Conservation (phyloP, 495 filamentous ascomycete genomes). For the Emericellopsis terricola region DNA sequence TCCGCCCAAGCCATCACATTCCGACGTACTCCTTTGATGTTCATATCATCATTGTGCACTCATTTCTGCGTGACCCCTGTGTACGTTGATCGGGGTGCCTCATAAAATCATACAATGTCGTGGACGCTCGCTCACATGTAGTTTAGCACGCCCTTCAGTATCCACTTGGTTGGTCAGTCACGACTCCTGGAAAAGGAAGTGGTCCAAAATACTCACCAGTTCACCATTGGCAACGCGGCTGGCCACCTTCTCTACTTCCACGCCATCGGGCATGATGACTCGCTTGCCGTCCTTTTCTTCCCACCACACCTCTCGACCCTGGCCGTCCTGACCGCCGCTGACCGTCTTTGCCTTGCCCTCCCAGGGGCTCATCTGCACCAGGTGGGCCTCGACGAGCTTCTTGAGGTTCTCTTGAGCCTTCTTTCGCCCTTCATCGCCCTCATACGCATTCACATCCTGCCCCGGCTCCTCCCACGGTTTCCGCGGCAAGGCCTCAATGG, state of each 20-base stretch:
- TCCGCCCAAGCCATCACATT: neutral
- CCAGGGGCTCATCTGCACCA: constrained; percentile 62
- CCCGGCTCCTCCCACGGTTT: constrained; percentile 95
- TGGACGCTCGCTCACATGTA: constrained; percentile 16
- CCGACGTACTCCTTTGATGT: neutral
- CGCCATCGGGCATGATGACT: constrained; percentile 51
- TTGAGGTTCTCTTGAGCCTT: constrained; percentile 63
- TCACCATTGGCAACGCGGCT: constrained; percentile 71
- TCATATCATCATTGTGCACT: neutral
- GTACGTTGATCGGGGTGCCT: neutral
- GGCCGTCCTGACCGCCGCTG: constrained; percentile 37
- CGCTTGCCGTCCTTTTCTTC: constrained; percentile 35
- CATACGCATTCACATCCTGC: constrained; percentile 61
- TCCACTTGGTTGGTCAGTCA: constrained; percentile 25
- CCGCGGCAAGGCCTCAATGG: constrained; percentile 56
- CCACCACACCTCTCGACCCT: constrained; percentile 71
- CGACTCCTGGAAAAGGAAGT: neutral
- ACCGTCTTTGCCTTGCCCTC: constrained; percentile 51
- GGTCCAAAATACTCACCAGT: constrained; percentile 21
- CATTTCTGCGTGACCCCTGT: too few species aligned
- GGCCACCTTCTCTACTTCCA: constrained; percentile 54
- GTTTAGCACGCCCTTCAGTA: constrained; percentile 48
- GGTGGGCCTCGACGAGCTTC: constrained; percentile 75
- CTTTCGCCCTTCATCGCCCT: constrained; percentile 60
- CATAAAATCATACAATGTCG: neutral